Evolutionary conservation across 2,329 filamentous ascomycete genomes (phyloP).

Genomic region (Fusarium sp.): DNA sequence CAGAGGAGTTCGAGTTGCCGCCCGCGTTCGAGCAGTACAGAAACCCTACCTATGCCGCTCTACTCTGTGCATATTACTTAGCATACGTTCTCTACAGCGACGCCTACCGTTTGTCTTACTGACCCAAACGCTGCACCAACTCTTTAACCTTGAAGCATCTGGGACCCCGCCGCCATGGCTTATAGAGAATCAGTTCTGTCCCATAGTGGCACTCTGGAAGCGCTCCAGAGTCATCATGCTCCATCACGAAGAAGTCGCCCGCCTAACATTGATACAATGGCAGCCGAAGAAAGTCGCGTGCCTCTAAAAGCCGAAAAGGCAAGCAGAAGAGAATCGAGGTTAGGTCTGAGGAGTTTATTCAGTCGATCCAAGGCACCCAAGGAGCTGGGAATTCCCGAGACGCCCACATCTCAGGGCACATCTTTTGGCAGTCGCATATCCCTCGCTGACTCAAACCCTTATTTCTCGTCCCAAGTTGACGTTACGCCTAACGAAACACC

Average conservation of each 20-base stretch:
- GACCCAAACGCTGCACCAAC: slow-evolving; percentile 14
- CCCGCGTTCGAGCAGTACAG: slow-evolving; percentile 16
- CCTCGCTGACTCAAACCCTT: slow-evolving; percentile 57
- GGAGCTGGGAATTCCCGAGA: slow-evolving; percentile 48
- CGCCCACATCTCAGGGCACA: slow-evolving; percentile 51
- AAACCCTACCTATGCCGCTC: slow-evolving; percentile 31
- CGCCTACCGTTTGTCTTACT: slow-evolving; percentile 17
- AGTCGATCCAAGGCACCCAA: slow-evolving; percentile 56
- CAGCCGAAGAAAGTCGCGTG: slow-evolving; percentile 51
- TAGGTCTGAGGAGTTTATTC: slow-evolving; percentile 65
- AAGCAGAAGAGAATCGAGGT: slow-evolving; percentile 61
- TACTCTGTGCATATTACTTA: slow-evolving; percentile 17
- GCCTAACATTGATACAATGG: slow-evolving; percentile 42
- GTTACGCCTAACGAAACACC: slow-evolving; percentile 53
- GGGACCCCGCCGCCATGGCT: slow-evolving; percentile 26
- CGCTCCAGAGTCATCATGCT: slow-evolving; percentile 40
- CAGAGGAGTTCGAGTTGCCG: slow-evolving; percentile 18
- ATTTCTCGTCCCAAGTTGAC: slow-evolving; percentile 54
- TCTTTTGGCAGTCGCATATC: slow-evolving; percentile 58
- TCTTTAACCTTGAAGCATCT: not conserved
- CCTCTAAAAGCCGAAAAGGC: slow-evolving; percentile 58
- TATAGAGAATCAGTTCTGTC: slow-evolving; percentile 45
- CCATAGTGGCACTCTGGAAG: slow-evolving; percentile 39
- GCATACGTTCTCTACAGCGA: slow-evolving; percentile 24
- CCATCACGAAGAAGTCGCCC: slow-evolving; percentile 42